Evolutionary conservation across 2,329 filamentous ascomycete species (phyloP).

Genomic region (Penicillium sp.): DNA sequence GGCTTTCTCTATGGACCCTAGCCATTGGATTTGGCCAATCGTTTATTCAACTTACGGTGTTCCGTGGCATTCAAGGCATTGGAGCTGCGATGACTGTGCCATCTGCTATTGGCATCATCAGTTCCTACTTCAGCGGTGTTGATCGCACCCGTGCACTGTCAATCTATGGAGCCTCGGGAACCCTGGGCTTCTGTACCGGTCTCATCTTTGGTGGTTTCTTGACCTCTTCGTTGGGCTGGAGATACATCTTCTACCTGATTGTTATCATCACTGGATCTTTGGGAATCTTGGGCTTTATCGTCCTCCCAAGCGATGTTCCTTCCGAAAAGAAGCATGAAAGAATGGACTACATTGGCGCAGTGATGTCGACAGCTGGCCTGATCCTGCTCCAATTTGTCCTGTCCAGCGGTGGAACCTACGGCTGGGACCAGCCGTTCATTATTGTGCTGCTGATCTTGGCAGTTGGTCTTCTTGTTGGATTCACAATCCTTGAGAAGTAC

Average conservation of each 20-base stretch:
- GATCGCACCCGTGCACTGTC: conserved; percentile 40
- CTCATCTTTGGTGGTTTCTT: conserved; percentile 41
- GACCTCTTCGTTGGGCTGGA: conserved; percentile 39
- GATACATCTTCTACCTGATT: conserved; percentile 40
- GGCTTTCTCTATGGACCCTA: conserved; percentile 35
- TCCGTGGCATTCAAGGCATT: conserved; percentile 47
- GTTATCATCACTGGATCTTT: conserved; percentile 32
- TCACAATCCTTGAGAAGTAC: conserved; percentile 43
- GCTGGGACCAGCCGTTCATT: conserved; percentile 46
- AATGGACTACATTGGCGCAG: conserved; percentile 43
- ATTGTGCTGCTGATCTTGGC: conserved; percentile 42
- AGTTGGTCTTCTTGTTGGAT: conserved; percentile 37
- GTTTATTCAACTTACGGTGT: conserved; percentile 38
- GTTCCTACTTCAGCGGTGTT: conserved; percentile 38
- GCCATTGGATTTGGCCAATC: conserved; percentile 41
- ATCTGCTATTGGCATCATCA: conserved; percentile 47
- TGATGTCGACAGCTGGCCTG: conserved; percentile 42
- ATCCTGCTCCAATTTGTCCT: conserved; percentile 47
- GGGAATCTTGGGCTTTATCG: conserved; percentile 30
- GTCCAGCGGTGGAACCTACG: conserved; percentile 46
- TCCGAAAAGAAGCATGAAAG: conserved; percentile 32
- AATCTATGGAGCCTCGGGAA: conserved; percentile 39
- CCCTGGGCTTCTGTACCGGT: conserved; percentile 41
- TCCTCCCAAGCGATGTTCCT: conserved; percentile 38
- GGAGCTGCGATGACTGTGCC: conserved; percentile 48